Evolutionary conservation across 1,284 basidiomycete genomes (phyloP), one percentile per base, ranked within the genome.

Genomic region (Golubevia pallescens): DNA sequence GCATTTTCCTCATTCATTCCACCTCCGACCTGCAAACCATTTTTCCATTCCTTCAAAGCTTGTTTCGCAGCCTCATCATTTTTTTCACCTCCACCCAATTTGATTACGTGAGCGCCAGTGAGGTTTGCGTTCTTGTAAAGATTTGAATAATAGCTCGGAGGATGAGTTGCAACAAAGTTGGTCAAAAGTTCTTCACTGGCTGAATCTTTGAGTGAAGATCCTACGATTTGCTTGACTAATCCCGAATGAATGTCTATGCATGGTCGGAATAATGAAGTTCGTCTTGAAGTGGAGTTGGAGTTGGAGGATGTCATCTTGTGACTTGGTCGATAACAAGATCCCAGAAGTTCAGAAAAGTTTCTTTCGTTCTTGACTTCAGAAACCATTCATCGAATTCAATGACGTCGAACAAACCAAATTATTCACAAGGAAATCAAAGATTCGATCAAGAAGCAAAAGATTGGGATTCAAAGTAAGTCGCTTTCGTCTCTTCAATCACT

Each of bases 141-240:
- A 34, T 88, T 87, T 2, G 95, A 93, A 85, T 92, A 99, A 77
- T 93, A 90, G 1, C 88, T 88, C 21, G 97, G 90, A 4, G 93
- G 90, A 77, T 95, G 90, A 67, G 90, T 92, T 66, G 96, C 91
- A 55, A 97, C 90, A 85, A 97, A 99, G 86, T 99, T 99, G 21
- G 94, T 97, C 81, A 90, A 90, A 68, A 98, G 89, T 48, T 87
- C 87, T 21, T 24, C 38, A 10, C 62, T 67, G 19, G 88, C 87
- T 6, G 91, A 89, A 61, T 90, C 86, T 19, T 87, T 21, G 74
- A 82, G 60, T 93, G 91, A 34, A 99, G 89, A 0, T 28, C 97
- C 97, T 8, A 99, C 94, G 68, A 99, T 99, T 87, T 99, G 97
- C 87, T 99, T 99, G 65, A 99, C 97, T 0, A 77, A 70, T 13